Evolutionary conservation across 352 stramenopile species (phyloP), one percentile per base, ranked within the genome.

Genomic region (Peronospora farinosa): DNA sequence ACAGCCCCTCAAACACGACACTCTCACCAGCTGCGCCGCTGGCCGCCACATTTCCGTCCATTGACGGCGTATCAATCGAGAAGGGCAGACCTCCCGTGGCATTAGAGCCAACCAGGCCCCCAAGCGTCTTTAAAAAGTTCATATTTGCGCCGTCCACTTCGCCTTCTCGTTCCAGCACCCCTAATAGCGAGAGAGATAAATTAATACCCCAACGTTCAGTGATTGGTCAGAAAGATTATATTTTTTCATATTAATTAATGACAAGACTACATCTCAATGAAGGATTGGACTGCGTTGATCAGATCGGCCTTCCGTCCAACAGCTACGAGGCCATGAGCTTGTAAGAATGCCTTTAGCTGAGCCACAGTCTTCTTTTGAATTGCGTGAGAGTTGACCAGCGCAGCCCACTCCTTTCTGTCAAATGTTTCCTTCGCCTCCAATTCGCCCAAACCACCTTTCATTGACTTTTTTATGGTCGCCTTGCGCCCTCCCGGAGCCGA

Each of bases 41-140:
- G 43, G 76, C 91, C 43, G 60, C 51, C 41, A 78, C 67, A 27
- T 65, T 71, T 11, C 54, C 47, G 43, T 78, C 67, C 43, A 65
- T 63, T 3, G 40, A 51, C 1, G 69, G 50, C 0, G 65, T 32
- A 31, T 81, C 64, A 31, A 90, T 66, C 7, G 67, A 70, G 62
- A 83, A 94, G 10, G 83, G 80, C 27, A 94, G 61, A 1, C 83
- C 79, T 39, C 83, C 80, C 16, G 80, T 83, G 55, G 77, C 65
- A 57, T 64, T 84, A 1, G 73, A 50, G 47, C 78, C 78, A 57
- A 92, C 80, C 35, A 89, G 69, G 30, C 78, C 63, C 21, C 80
- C 80, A 21, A 92, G 70, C 31, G 80, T 85, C 76, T 94, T 94
- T 58, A 94, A 75, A 63, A 94, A 94, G 65, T 94, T 91, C 83